A percentile compares a stretch with the other conserved stretches of the same genome.
Evolutionary conservation across 495 filamentous ascomycete genomes (phyloP).

Genomic region (Stereocaulon alpinum): DNA sequence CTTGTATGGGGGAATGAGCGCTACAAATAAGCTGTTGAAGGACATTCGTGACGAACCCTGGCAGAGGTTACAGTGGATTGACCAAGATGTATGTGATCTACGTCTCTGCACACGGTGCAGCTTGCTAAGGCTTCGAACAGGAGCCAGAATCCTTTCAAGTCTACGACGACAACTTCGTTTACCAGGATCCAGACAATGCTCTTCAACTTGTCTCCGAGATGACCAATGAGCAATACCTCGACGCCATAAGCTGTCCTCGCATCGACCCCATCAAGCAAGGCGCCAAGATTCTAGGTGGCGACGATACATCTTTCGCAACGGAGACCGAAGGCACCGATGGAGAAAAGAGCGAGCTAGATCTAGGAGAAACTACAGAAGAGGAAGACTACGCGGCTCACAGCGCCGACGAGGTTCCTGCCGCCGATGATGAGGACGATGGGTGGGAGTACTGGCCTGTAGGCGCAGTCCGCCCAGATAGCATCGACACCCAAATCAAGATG

Average conservation of each 20-base stretch:
- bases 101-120: neutral
- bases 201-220: slow-evolving; percentile 44
- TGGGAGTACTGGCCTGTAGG: neutral
- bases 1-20: slow-evolving; percentile 27
- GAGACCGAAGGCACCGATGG: neutral
- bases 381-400: neutral
- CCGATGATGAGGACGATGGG: neutral
- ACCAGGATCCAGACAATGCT: slow-evolving; percentile 39
- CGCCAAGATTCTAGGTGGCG: slow-evolving; percentile 22
- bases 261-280: slow-evolving; percentile 37
- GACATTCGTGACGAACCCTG: slow-evolving; percentile 59
- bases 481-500: neutral
- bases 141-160: slow-evolving; percentile 50
- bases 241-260: slow-evolving; percentile 53
- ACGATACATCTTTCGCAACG: neutral
- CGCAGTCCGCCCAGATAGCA: neutral
- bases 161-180: slow-evolving; percentile 51
- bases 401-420: neutral
- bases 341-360: neutral
- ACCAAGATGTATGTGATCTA: slow-evolving; percentile 47
- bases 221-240: slow-evolving; percentile 49
- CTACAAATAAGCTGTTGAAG: slow-evolving; percentile 45
- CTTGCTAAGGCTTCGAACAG: slow-evolving; percentile 28
- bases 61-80: slow-evolving; percentile 52
- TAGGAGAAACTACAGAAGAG: neutral